A percentile compares a stretch with the other conserved stretches of the same genome.
Evolutionary conservation across 768 basidiomycete species (phyloP).

Genomic region (Cantharellus anzutake): DNA sequence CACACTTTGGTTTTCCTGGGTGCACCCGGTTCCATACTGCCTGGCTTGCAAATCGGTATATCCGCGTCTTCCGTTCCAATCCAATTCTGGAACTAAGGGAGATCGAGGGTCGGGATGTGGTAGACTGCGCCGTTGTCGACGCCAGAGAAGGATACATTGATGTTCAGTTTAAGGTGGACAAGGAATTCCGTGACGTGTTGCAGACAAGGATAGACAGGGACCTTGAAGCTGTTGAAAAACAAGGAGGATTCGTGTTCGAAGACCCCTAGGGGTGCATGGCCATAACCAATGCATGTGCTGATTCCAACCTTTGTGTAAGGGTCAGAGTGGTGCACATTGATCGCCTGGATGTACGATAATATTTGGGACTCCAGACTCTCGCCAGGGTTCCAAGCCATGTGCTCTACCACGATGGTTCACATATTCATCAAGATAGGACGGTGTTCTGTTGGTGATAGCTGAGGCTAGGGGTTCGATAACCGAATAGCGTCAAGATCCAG

Average conservation of each 20-base stretch:
- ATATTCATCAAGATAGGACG: no score
- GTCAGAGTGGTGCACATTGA: no score
- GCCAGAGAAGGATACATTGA: neutral
- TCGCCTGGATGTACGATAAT: no score
- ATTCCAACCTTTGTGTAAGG: no score
- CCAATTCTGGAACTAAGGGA: neutral
- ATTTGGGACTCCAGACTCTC: no score
- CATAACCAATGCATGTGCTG: no score
- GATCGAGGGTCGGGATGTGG: neutral
- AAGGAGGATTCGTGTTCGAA: neutral
- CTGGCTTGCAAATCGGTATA: neutral
- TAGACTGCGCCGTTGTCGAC: neutral
- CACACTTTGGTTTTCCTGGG: slow-evolving; percentile 9
- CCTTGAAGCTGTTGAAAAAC: neutral
- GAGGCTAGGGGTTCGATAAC: no score
- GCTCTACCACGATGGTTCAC: no score
- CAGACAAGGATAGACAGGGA: neutral
- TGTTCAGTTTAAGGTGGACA: neutral
- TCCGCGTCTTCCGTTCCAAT: neutral
- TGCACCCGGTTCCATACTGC: slow-evolving; percentile 4
- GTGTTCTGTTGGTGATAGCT: no score
- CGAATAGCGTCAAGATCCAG: no score
- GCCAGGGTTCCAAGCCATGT: no score
- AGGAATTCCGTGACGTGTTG: neutral
- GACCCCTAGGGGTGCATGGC: neutral